Evolutionary conservation across 352 stramenopile genomes (phyloP).

Genomic region (Phytophthora megakarya): DNA sequence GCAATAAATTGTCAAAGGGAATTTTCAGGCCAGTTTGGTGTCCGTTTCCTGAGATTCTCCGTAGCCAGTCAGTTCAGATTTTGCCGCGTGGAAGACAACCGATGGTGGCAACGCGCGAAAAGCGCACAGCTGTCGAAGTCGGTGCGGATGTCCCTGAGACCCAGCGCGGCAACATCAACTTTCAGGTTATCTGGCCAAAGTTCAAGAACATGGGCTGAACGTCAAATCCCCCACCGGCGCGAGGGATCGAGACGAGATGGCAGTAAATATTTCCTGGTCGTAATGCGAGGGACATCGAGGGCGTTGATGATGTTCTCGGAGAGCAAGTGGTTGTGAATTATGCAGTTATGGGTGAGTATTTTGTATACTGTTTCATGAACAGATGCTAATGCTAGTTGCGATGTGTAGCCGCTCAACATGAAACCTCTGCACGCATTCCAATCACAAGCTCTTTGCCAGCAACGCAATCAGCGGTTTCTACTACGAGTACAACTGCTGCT

Average conservation of each 20-base stretch:
- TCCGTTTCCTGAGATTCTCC: too few relatives aligned
- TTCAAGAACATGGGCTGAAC: neutral
- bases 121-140: neutral
- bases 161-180: neutral
- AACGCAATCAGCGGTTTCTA: too few relatives aligned
- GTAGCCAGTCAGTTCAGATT: slow-evolving; percentile 4
- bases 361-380: too few relatives aligned
- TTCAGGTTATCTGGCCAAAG: neutral
- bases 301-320: neutral
- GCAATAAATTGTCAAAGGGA: neutral
- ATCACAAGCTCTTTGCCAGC: too few relatives aligned
- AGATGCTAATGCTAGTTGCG: too few relatives aligned
- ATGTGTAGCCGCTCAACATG: too few relatives aligned
- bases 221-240: neutral
- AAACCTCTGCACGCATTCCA: too few relatives aligned
- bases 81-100: neutral
- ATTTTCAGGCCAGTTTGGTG: neutral
- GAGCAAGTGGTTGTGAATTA: slow-evolving; percentile 3
- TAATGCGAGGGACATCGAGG: neutral
- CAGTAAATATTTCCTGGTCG: neutral
- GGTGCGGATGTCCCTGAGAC: neutral
- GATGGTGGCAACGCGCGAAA: neutral
- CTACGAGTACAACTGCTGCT: too few relatives aligned
- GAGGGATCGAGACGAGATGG: neutral
- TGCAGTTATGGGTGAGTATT: neutral